These are phyloP conservation scores for Thielaviopsis ethacetica DNA, from an alignment of 2,329 filamentous ascomycete genomes.

Conservation along the genomic window DNA sequence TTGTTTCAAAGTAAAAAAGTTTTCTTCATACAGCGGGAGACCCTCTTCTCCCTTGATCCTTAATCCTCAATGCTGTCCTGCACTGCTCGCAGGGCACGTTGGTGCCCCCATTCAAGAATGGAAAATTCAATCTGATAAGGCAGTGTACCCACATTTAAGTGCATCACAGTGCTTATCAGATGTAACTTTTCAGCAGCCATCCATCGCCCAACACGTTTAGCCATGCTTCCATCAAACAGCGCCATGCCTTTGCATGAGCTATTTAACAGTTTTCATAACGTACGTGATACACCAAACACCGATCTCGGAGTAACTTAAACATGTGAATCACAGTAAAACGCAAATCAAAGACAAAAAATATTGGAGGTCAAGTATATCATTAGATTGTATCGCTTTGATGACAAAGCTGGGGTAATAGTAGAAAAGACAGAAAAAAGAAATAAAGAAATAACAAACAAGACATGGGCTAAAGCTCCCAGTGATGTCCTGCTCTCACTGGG, in stretches of 20 bases:
- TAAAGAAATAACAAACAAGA: neutral
- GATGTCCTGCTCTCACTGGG: neutral
- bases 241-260: neutral
- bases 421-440: neutral
- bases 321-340: neutral
- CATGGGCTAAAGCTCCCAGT: neutral
- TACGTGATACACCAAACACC: neutral
- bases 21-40: too few relatives aligned
- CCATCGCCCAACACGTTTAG: neutral
- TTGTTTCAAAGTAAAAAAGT: neutral
- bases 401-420: neutral
- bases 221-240: neutral
- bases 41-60: neutral
- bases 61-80: neutral
- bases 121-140: neutral
- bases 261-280: too few relatives aligned
- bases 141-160: neutral
- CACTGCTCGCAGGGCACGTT: neutral
- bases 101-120: too few relatives aligned
- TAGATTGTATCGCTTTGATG: neutral
- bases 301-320: neutral
- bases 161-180: neutral
- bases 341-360: neutral
- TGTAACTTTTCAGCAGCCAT: neutral
- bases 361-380: conserved; percentile 1